Evolutionary conservation across 1,284 basidiomycete species (phyloP).

Genomic region (Fistulina hepatica): DNA sequence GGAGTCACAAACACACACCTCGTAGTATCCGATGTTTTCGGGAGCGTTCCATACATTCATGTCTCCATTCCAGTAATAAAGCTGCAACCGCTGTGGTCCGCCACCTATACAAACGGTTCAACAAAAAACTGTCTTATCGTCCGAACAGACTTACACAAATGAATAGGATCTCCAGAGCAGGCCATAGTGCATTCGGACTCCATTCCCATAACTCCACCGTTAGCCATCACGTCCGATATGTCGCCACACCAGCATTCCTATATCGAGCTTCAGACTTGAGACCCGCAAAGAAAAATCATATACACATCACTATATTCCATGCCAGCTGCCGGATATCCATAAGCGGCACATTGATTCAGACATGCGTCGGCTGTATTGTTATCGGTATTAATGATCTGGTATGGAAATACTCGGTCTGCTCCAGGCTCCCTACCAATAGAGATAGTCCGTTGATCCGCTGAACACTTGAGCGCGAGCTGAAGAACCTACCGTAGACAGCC

Average conservation of each 20-base stretch:
- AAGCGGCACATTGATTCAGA: conserved; percentile 50
- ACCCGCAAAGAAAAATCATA: not conserved
- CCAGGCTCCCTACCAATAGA: conserved; percentile 23
- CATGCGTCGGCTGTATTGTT: conserved; percentile 57
- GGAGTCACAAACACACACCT: conserved; percentile 29
- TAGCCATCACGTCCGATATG: conserved; percentile 35
- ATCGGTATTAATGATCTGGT: conserved; percentile 43
- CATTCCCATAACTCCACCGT: conserved; percentile 31
- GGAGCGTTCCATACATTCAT: conserved; percentile 56
- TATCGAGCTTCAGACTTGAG: conserved; percentile 19
- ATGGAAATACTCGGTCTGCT: conserved; percentile 41
- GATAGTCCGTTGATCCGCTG: not conserved
- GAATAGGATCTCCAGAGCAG: conserved; percentile 57
- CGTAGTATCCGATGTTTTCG: conserved; percentile 50
- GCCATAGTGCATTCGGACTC: conserved; percentile 44
- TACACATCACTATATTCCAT: conserved; percentile 35
- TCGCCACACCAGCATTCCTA: conserved; percentile 70
- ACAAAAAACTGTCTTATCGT: too few species aligned
- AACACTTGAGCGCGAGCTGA: not conserved
- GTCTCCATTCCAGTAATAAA: conserved; percentile 52
- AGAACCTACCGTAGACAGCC: conserved; percentile 53
- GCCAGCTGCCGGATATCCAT: conserved; percentile 55
- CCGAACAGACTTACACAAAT: too few species aligned
- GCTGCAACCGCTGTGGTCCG: conserved; percentile 33
- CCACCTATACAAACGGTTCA: too few species aligned